Percentiles rank a stretch among this genome's conserved stretches.
These are phyloP conservation scores for Podospora fimiseda DNA, from an alignment of 495 filamentous ascomycete genomes.

Conservation along the genomic window DNA sequence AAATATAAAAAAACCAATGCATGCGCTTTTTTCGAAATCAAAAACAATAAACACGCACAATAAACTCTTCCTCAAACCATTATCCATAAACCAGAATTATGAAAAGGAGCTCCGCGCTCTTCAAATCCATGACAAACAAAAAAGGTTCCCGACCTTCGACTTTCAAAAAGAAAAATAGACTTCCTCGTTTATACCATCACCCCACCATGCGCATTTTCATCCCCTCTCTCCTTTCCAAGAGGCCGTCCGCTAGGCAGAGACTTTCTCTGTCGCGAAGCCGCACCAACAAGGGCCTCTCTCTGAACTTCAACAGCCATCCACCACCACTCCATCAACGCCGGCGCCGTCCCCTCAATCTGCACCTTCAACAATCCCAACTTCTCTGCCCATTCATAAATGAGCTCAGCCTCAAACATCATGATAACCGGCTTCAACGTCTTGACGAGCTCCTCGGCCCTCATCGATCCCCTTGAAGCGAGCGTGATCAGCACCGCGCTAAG, in stretches of 20 bases:
- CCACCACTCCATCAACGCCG: conserved; percentile 62
- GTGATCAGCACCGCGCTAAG: conserved; percentile 53
- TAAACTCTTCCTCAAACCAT: too few relatives aligned
- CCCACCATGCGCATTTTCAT: too few relatives aligned
- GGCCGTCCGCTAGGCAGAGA: neutral
- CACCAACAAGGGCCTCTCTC: conserved; percentile 12
- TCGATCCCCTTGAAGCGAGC: conserved; percentile 54
- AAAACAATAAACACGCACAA: too few relatives aligned
- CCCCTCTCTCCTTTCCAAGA: neutral
- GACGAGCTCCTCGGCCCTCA: conserved; percentile 45
- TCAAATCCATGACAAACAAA: too few relatives aligned
- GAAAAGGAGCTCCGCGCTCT: too few relatives aligned
- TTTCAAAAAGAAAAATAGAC: neutral
- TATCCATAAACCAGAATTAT: too few relatives aligned
- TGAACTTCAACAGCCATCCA: conserved; percentile 46
- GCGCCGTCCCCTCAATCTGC: conserved; percentile 34
- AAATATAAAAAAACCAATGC: too few relatives aligned
- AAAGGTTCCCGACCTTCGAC: too few relatives aligned
- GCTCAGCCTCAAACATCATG: conserved; percentile 60
- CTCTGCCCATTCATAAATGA: conserved; percentile 60
- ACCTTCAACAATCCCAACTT: conserved; percentile 39
- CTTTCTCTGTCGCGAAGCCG: neutral
- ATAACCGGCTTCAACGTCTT: conserved; percentile 53
- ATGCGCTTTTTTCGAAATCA: too few relatives aligned
- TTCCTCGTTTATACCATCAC: neutral